Conservation (phyloP, 1,139 yeast species). For the Blastobotrys petasosporus region DNA sequence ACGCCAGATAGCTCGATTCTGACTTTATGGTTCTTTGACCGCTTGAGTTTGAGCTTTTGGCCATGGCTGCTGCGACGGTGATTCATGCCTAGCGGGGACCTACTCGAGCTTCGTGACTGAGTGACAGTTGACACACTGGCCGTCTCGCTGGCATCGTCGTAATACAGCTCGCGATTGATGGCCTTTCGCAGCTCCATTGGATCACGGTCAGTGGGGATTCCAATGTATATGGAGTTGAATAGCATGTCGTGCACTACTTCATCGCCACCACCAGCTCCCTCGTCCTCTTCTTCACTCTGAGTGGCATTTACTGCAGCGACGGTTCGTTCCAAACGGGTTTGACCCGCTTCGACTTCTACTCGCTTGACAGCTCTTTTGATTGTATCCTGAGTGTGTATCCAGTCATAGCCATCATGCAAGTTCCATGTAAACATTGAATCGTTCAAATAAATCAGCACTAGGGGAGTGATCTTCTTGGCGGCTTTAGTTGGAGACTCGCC, state of each 20-base stretch:
- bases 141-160: conserved; percentile 29
- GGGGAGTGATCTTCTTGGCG: conserved; percentile 1
- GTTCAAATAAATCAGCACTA: conserved; percentile 11
- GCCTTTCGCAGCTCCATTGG: conserved; percentile 45
- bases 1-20: conserved; percentile 51
- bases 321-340: conserved; percentile 21
- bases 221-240: conserved; percentile 67
- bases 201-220: conserved; percentile 48
- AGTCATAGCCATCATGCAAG: conserved; percentile 87
- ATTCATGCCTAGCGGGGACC: neutral
- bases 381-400: conserved; percentile 69
- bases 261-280: conserved; percentile 5
- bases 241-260: conserved; percentile 54
- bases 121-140: conserved; percentile 6
- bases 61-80: neutral
- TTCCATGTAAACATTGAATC: conserved; percentile 39
- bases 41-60: conserved; percentile 44
- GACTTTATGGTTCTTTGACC: conserved; percentile 63
- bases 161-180: conserved; percentile 46
- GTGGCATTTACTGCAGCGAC: neutral
- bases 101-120: conserved; percentile 2
- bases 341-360: conserved; percentile 48
- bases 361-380: conserved; percentile 58
- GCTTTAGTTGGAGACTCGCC: neutral
- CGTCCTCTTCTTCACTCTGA: conserved; percentile 10